Percentiles rank a stretch among this genome's conserved stretches.
Conservation (phyloP, 495 filamentous ascomycete genomes). For the Penicillium steckii region DNA sequence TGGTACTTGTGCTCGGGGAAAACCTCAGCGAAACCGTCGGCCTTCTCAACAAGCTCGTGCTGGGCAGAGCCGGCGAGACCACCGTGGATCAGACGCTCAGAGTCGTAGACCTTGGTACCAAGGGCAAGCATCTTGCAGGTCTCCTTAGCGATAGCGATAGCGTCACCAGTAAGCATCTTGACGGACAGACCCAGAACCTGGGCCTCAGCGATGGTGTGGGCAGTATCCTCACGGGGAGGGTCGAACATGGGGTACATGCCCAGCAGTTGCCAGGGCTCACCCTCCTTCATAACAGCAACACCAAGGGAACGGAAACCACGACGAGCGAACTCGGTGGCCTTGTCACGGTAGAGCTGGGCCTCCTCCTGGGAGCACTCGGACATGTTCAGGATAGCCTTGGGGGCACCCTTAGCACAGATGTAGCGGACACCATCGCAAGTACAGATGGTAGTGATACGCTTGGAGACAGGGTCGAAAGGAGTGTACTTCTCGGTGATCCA, state of each 20-base stretch:
- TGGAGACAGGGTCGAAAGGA: slow-evolving; percentile 76
- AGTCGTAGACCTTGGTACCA: slow-evolving; percentile 77
- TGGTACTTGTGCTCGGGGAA: slow-evolving; percentile 80
- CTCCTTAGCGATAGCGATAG: slow-evolving; percentile 76
- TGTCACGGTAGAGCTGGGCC: slow-evolving; percentile 63
- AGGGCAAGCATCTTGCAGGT: slow-evolving; percentile 79
- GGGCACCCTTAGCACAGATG: slow-evolving; percentile 70
- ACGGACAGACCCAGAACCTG: slow-evolving; percentile 73
- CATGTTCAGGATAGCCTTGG: slow-evolving; percentile 69
- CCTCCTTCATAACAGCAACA: slow-evolving; percentile 68
- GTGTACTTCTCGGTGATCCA: slow-evolving; percentile 76
- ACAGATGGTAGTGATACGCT: slow-evolving; percentile 70
- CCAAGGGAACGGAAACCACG: slow-evolving; percentile 81
- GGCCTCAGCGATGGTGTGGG: slow-evolving; percentile 74
- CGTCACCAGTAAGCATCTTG: slow-evolving; percentile 81
- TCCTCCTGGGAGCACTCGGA: slow-evolving; percentile 63
- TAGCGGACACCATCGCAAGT: slow-evolving; percentile 66
- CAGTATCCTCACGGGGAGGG: slow-evolving; percentile 74
- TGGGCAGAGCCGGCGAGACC: slow-evolving; percentile 70
- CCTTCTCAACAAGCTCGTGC: slow-evolving; percentile 74
- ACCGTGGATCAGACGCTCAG: slow-evolving; percentile 70
- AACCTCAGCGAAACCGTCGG: slow-evolving; percentile 74
- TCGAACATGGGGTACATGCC: slow-evolving; percentile 81
- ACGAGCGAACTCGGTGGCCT: slow-evolving; percentile 70
- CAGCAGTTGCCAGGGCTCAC: slow-evolving; percentile 65